Evolutionary conservation across 208 protist genomes (phyloP).

Genomic region (Acanthamoeba royreba): DNA sequence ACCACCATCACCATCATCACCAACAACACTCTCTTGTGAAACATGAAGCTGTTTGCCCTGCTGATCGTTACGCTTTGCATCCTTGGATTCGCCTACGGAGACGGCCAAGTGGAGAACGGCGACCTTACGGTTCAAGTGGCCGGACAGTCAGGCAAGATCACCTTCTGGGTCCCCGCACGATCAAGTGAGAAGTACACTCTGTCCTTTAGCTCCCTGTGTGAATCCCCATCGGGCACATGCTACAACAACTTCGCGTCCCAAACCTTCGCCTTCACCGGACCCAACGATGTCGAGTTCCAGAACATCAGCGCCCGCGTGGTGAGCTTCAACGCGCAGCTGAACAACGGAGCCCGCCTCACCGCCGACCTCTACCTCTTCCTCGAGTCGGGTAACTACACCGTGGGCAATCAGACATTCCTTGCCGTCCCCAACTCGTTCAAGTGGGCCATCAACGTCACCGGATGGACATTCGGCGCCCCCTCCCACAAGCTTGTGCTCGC

Average conservation of each 20-base stretch:
- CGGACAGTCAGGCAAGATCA: background rate
- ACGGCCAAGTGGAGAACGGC: background rate
- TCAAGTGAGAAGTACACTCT: background rate
- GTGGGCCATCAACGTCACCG: background rate
- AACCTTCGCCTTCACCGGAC: background rate
- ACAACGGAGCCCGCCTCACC: background rate
- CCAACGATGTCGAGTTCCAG: background rate
- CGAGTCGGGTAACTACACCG: background rate
- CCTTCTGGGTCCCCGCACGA: background rate
- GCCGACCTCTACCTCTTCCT: background rate
- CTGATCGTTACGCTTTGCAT: no score
- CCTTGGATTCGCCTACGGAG: background rate
- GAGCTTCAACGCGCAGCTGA: background rate
- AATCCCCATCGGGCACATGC: background rate
- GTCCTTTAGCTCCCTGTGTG: background rate
- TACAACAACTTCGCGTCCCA: background rate
- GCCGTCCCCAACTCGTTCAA: background rate
- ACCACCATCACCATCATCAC: no score
- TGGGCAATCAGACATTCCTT: background rate
- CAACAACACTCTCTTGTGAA: no score
- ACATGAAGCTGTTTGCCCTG: no score
- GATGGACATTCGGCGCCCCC: background rate
- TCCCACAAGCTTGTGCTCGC: background rate
- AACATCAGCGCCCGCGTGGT: background rate
- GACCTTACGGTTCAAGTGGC: background rate